These are phyloP conservation scores for Picea abies DNA, from an alignment of 83 land plant species.

Conservation along the genomic window DNA sequence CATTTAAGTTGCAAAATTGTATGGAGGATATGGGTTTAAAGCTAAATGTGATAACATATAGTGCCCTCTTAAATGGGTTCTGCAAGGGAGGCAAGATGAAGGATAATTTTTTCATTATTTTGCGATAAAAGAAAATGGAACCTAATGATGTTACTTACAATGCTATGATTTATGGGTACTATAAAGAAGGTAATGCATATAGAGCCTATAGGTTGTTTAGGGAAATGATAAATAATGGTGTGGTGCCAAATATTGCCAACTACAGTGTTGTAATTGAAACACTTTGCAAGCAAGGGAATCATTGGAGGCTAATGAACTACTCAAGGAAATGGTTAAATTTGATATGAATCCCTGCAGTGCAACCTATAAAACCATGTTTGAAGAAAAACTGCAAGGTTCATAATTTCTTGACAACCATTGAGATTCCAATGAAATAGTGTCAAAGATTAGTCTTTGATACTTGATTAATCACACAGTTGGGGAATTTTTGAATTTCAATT, in stretches of 20 bases:
- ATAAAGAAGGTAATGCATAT: slow-evolving; percentile 47
- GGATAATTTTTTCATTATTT: slow-evolving; percentile 39
- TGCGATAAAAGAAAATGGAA: slow-evolving; percentile 35
- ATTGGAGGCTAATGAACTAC: slow-evolving; percentile 41
- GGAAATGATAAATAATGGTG: slow-evolving; percentile 47
- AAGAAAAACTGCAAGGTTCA: too few relatives aligned
- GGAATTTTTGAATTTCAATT: too few relatives aligned
- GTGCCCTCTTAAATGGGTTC: slow-evolving; percentile 45
- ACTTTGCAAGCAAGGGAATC: slow-evolving; percentile 44
- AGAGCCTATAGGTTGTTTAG: slow-evolving; percentile 43
- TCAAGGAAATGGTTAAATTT: slow-evolving; percentile 30
- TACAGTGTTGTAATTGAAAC: slow-evolving; percentile 30
- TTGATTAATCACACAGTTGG: too few relatives aligned
- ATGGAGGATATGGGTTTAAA: slow-evolving; percentile 47
- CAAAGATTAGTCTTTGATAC: too few relatives aligned
- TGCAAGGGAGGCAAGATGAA: slow-evolving; percentile 44
- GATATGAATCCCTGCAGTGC: background rate
- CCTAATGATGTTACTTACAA: slow-evolving; percentile 59
- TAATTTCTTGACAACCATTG: too few relatives aligned
- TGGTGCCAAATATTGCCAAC: slow-evolving; percentile 50
- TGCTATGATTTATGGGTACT: slow-evolving; percentile 43
- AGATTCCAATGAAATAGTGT: too few relatives aligned
- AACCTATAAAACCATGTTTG: too few relatives aligned
- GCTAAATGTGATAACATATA: slow-evolving; percentile 45
- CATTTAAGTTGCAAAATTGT: slow-evolving; percentile 28